Base-by-base conservation (phyloP, 768 basidiomycete species). In the Vararia minispora region DNA sequence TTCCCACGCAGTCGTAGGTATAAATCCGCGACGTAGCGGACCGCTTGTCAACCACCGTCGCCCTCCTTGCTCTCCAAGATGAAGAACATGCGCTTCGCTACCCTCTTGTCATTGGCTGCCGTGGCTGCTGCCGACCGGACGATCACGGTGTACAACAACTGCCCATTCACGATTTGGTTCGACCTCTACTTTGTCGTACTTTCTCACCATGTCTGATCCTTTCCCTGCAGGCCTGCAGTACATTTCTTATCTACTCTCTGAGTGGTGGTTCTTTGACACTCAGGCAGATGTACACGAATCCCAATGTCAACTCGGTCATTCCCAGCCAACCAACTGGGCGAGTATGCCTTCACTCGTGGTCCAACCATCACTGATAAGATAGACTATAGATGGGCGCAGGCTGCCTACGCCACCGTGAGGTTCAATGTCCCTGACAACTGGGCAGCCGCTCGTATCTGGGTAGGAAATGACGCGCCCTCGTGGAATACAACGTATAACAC, bases 111-210 rank as follows among this genome's bases (percentile, higher is more conserved):
- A n/a, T n/a, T n/a, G n/a, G n/a, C n/a, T n/a, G n/a, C n/a, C n/a
- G n/a, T n/a, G n/a, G n/a, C n/a, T n/a, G n/a, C n/a, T n/a, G 21
- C 29, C 33, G 57, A 43, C 12, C 50, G 51, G 20, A 60, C 54
- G n/a, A 61, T 66, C 48, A 64, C 60, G 1, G 62, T 66, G n/a
- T 53, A 52, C 53, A 67, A 67, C 44, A 52, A 46, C 28, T 65
- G 64, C 45, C 58, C 61, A 2, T 66, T 62, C 52, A 65, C 64
- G 4, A 58, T 65, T 34, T 66, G 64, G 64, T 63, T 38, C 17
- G 52, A 43, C 9, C 32, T 14, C 36, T 24, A 21, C 23, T n/a
- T 20, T 36, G 33, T 28, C 26, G 5, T n/a, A 14, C 17, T 33
- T 11, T 22, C 12, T 4, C 8, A 18, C 37, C 5, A 32, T 34